phyloP scores from a whole-genome alignment of 176 grass and related monocot species.

The Ananas comosus region DNA sequence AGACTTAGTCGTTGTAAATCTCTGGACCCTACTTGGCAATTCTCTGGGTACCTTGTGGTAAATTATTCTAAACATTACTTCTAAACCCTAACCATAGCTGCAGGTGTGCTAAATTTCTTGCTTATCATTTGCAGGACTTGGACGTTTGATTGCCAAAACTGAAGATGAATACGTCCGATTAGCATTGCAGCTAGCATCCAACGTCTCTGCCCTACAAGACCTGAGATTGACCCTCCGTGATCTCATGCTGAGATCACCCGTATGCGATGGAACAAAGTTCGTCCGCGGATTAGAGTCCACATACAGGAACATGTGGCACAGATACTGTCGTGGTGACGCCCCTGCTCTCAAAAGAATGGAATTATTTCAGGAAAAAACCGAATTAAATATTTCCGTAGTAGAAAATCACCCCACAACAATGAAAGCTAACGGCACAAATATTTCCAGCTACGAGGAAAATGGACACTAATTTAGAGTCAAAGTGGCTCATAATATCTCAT shows the following conservation, averaged over 20 bases:
- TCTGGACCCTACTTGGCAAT: not conserved
- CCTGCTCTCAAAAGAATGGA: conserved; percentile 59
- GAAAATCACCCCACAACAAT: conserved; percentile 16
- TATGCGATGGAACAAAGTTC: conserved; percentile 78
- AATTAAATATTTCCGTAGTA: conserved; percentile 24
- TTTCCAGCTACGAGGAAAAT: conserved; percentile 26
- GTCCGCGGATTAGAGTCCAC: conserved; percentile 69
- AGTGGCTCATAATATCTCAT: not conserved
- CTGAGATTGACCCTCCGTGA: conserved; percentile 71
- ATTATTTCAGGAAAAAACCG: conserved; percentile 35
- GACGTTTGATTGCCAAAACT: conserved; percentile 51
- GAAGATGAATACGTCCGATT: conserved; percentile 64
- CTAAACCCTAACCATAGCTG: not conserved
- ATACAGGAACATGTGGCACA: conserved; percentile 84
- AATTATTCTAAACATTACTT: not conserved
- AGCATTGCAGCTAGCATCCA: conserved; percentile 71
- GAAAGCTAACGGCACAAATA: conserved; percentile 27
- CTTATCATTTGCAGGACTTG: conserved; percentile 36
- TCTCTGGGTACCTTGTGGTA: not conserved
- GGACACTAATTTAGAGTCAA: conserved; percentile 13
- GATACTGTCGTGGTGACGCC: conserved; percentile 60
- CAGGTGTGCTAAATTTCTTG: not conserved
- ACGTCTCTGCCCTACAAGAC: conserved; percentile 62
- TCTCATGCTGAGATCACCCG: conserved; percentile 69
- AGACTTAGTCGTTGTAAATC: not conserved